Evolutionary conservation across 78 protist species (phyloP), one percentile per base, ranked within the genome.

Genomic region (Creolimax fragrantissima): DNA sequence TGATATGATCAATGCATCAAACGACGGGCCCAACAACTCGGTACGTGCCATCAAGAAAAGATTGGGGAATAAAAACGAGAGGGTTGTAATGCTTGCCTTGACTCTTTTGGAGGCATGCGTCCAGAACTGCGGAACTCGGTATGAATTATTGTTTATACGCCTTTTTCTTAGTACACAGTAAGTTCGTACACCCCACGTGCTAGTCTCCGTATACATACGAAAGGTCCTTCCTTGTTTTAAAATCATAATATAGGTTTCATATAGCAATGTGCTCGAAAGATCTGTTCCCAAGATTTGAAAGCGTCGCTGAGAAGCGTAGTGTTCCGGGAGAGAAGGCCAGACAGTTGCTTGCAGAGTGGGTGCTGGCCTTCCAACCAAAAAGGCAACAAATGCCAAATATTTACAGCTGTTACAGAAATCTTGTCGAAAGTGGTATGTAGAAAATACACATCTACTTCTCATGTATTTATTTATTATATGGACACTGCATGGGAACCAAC

Each of bases 91-190:
- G 35, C 44, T 41, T 24, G 43, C 90, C 3, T 67, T 88, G 3
- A 88, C 58, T 41, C 66, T 88, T 5, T 67, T 88, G 0, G 90
- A 88, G 90, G 11, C 90, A 6, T 42, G 42, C 5, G 90, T 88
- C 41, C 39, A 88, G 44, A 88, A 88, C 17, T 88, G 90, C 47
- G 90, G 58, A 47, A 37, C 32, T 47, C 90, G 90, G 66, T 88
- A 58, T 58, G 74, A 1, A 1, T 32, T 58, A 58, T n/a, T n/a
- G n/a, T n/a, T n/a, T n/a, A n/a, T n/a, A n/a, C n/a, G n/a, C n/a
- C n/a, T n/a, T n/a, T n/a, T n/a, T n/a, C n/a, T n/a, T n/a, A n/a
- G n/a, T n/a, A n/a, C n/a, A n/a, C n/a, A n/a, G n/a, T n/a, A n/a
- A n/a, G n/a, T n/a, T n/a, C n/a, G n/a, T n/a, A n/a, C n/a, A n/a